These are phyloP conservation scores for Chaetothyriales sp. DNA, from an alignment of 2,329 filamentous ascomycete genomes.

Conservation along the genomic window DNA sequence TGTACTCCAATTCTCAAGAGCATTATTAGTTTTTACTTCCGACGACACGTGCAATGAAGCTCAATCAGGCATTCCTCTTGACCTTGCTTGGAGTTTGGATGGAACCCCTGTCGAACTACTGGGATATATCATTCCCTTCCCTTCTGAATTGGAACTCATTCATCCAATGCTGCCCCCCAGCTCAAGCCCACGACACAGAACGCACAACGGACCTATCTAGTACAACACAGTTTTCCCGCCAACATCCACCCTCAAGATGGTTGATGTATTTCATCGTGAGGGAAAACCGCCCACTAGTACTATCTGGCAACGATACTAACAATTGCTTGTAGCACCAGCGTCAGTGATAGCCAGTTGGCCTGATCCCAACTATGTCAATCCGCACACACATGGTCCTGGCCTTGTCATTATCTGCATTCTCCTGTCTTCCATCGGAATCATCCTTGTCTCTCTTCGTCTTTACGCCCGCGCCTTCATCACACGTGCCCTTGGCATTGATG, in stretches of 20 bases:
- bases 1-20: too few species aligned
- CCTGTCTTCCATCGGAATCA: slow-evolving; percentile 15
- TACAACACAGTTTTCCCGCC: too few species aligned
- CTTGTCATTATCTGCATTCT: slow-evolving; percentile 18
- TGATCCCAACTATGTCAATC: slow-evolving; percentile 22
- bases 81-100: too few species aligned
- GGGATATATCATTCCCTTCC: too few species aligned
- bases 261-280: not conserved
- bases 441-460: slow-evolving; percentile 17
- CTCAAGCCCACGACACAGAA: too few species aligned
- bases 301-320: not conserved
- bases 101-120: too few species aligned
- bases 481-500: slow-evolving; percentile 13
- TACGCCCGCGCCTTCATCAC: slow-evolving; percentile 21
- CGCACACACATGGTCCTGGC: slow-evolving; percentile 18
- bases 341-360: slow-evolving; percentile 17
- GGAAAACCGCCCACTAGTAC: not conserved
- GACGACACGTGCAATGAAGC: too few species aligned
- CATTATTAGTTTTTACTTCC: too few species aligned
- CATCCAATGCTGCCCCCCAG: too few species aligned
- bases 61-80: too few species aligned
- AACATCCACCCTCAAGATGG: not conserved
- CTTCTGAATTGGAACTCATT: too few species aligned
- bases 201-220: too few species aligned
- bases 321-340: not conserved